Percentiles rank a stretch among this genome's conserved stretches.
These are phyloP conservation scores for Alnus rubra DNA, from an alignment of 306 rosid species.

Conservation along the genomic window DNA sequence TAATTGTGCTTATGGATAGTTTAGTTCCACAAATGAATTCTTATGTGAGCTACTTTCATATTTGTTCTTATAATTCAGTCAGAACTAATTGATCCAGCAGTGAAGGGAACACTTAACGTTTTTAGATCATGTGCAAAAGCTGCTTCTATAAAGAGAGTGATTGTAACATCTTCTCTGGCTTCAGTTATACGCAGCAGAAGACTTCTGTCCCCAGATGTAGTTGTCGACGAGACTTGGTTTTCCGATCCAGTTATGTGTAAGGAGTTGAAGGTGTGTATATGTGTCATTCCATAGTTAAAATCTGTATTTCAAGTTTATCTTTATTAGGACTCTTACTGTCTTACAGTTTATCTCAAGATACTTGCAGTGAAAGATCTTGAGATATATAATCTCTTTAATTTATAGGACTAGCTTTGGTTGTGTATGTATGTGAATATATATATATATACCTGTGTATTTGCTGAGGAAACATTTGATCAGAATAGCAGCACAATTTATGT, in stretches of 20 bases:
- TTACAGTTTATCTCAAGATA: not conserved
- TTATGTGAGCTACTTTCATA: not conserved
- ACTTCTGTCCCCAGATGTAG: not conserved
- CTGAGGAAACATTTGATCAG: not conserved
- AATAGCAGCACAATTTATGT: not conserved
- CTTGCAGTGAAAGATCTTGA: not conserved
- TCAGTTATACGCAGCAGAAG: not conserved
- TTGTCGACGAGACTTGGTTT: not conserved
- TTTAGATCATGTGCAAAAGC: constrained; percentile 22
- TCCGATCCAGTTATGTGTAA: not conserved
- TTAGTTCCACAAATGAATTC: no score
- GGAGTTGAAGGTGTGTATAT: not conserved
- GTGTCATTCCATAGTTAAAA: not conserved
- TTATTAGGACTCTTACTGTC: not conserved
- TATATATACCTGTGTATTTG: no score
- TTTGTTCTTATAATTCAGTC: not conserved
- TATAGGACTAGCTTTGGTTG: not conserved
- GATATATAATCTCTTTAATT: not conserved
- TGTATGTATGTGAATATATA: no score
- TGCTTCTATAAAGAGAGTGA: constrained; percentile 17
- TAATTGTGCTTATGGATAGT: no score
- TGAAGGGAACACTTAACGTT: constrained; percentile 33
- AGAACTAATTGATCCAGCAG: constrained; percentile 11
- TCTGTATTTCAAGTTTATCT: not conserved
- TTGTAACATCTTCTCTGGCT: constrained; percentile 23